Conservation (phyloP, 495 filamentous ascomycete species). For the Terfezia claveryi region DNA sequence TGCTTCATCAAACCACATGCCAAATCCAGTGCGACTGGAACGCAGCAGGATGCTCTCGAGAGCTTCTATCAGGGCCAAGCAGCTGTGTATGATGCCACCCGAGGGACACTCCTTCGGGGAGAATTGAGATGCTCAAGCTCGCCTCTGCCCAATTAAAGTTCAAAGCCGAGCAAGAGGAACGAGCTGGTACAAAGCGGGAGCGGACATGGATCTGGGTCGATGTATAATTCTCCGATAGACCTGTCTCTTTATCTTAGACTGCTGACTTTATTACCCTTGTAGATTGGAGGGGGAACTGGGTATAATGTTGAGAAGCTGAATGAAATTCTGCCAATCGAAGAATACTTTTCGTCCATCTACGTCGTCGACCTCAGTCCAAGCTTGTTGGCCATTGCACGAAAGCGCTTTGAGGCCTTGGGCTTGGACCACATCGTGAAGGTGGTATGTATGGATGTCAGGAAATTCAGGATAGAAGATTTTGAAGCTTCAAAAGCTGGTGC, state of each 20-base stretch:
- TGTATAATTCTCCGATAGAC: too few relatives aligned
- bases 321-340: slow-evolving; percentile 48
- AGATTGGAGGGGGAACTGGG: slow-evolving; percentile 16
- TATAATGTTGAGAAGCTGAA: slow-evolving; percentile 90
- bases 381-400: slow-evolving; percentile 62
- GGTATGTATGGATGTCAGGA: slow-evolving; percentile 71
- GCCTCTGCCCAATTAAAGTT: too few relatives aligned
- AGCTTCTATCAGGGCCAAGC: too few relatives aligned
- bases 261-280: neutral
- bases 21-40: slow-evolving; percentile 29
- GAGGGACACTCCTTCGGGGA: too few relatives aligned
- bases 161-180: too few relatives aligned
- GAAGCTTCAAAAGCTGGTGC: too few relatives aligned
- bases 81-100: too few relatives aligned
- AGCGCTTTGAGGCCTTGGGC: slow-evolving; percentile 60
- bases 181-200: too few relatives aligned
- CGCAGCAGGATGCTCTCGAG: too few relatives aligned
- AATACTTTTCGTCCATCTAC: slow-evolving; percentile 24
- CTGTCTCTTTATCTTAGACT: too few relatives aligned
- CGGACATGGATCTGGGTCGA: too few relatives aligned
- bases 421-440: slow-evolving; percentile 69
- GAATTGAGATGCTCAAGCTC: too few relatives aligned
- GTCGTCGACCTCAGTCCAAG: slow-evolving; percentile 86
- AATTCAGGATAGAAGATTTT: slow-evolving; percentile 36
- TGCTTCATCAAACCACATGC: slow-evolving; percentile 82